Evolutionary conservation across 345 rosid species (phyloP).

Genomic region (Melaleuca quinquenervia): DNA sequence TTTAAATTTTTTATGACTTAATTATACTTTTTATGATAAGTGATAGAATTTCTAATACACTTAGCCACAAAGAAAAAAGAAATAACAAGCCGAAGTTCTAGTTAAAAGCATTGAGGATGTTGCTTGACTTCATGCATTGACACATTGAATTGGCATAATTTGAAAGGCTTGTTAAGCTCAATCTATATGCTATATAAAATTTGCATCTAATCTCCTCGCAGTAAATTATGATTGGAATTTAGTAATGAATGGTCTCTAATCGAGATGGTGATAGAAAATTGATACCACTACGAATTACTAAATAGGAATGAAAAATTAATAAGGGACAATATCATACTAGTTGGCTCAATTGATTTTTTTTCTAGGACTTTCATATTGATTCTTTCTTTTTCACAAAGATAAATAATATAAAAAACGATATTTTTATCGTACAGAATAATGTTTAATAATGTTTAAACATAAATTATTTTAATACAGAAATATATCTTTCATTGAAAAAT

Average conservation of each 20-base stretch:
- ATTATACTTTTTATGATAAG: too few relatives aligned
- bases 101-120: background rate
- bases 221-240: background rate
- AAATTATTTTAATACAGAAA: too few relatives aligned
- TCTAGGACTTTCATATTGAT: background rate
- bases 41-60: too few relatives aligned
- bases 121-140: background rate
- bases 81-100: background rate
- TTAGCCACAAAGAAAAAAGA: background rate
- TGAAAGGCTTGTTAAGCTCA: background rate
- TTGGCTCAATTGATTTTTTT: background rate
- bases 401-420: background rate
- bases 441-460: too few relatives aligned
- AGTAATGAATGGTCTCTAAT: too few relatives aligned
- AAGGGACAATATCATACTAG: accelerated
- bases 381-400: background rate
- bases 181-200: background rate
- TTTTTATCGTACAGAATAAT: too few relatives aligned
- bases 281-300: background rate
- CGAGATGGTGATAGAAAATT: background rate
- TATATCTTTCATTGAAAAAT: too few relatives aligned
- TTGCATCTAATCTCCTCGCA: background rate
- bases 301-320: background rate
- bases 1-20: too few relatives aligned
- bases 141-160: background rate